These are phyloP conservation scores for Tarenaya hassleriana DNA, from an alignment of 345 rosid genomes.

Conservation along the genomic window DNA sequence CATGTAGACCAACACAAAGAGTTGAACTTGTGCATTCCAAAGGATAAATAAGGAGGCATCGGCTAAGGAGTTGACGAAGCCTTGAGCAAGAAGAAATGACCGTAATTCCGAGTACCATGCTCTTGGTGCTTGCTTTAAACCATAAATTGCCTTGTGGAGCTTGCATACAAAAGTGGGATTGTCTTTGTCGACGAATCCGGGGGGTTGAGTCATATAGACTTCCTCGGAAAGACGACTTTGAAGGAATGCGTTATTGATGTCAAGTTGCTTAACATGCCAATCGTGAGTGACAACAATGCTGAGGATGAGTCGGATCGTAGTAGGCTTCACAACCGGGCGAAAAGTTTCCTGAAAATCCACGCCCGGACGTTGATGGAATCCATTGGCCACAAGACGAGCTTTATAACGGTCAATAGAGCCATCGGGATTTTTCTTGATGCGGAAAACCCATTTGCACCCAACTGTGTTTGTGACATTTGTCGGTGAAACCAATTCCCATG, in stretches of 20 bases:
- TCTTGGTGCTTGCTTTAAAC: not conserved
- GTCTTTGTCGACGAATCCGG: not conserved
- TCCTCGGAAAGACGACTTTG: not conserved
- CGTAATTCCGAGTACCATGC: not conserved
- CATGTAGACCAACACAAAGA: not conserved
- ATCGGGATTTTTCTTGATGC: too few species aligned
- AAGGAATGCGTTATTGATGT: conserved; percentile 1
- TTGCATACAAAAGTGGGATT: not conserved
- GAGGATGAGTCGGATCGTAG: not conserved
- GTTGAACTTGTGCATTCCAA: not conserved
- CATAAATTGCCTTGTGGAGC: not conserved
- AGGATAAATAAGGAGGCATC: not conserved
- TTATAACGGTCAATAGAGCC: not conserved
- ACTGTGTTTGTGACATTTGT: not conserved
- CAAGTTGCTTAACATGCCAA: not conserved
- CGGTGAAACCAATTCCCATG: not conserved
- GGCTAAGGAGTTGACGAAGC: not conserved
- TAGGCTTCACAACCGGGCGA: not conserved
- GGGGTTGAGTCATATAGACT: not conserved
- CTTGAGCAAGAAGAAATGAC: not conserved
- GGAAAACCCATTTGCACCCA: not conserved
- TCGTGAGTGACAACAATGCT: not conserved
- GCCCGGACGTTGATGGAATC: not conserved
- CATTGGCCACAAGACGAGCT: not conserved
- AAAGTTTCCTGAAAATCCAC: not conserved